phyloP scores from a whole-genome alignment of 2,329 filamentous ascomycete genomes.

The Aspergillus niger region DNA sequence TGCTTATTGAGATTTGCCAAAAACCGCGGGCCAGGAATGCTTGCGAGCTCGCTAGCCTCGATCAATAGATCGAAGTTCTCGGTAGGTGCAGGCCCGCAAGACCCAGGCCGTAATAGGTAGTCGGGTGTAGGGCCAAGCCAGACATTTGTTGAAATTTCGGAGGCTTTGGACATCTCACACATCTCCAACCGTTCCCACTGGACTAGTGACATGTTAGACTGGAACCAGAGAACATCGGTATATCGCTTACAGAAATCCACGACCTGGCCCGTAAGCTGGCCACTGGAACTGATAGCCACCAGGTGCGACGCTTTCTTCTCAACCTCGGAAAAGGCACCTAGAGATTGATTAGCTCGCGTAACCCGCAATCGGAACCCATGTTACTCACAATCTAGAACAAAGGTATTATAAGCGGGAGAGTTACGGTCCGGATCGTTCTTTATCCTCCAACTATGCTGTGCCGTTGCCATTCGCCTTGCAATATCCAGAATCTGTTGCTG shows the following conservation, averaged over 20 bases:
- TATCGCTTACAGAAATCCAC: constrained; percentile 74
- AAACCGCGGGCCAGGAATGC: constrained; percentile 68
- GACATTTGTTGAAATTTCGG: constrained; percentile 85
- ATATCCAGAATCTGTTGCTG: constrained; percentile 67
- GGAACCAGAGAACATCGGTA: constrained; percentile 1
- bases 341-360: constrained; percentile 38
- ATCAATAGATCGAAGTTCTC: constrained; percentile 76
- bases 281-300: constrained; percentile 72
- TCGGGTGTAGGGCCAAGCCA: constrained; percentile 89
- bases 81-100: constrained; percentile 51
- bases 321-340: constrained; percentile 67
- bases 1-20: constrained; percentile 65
- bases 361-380: neutral
- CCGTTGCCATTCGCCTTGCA: constrained; percentile 66
- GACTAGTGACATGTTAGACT: constrained; percentile 45
- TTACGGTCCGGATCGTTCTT: constrained; percentile 60
- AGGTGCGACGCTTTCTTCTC: constrained; percentile 70
- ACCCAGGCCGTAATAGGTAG: constrained; percentile 51
- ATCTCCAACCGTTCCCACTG: constrained; percentile 88
- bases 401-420: constrained; percentile 77
- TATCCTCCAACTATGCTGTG: constrained; percentile 74
- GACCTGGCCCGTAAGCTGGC: constrained; percentile 72
- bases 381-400: constrained; percentile 64
- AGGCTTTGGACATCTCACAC: constrained; percentile 87
- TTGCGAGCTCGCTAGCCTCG: constrained; percentile 83